These are phyloP conservation scores for Alternaria postmessia DNA, from an alignment of 2,329 filamentous ascomycete species.

Conservation along the genomic window DNA sequence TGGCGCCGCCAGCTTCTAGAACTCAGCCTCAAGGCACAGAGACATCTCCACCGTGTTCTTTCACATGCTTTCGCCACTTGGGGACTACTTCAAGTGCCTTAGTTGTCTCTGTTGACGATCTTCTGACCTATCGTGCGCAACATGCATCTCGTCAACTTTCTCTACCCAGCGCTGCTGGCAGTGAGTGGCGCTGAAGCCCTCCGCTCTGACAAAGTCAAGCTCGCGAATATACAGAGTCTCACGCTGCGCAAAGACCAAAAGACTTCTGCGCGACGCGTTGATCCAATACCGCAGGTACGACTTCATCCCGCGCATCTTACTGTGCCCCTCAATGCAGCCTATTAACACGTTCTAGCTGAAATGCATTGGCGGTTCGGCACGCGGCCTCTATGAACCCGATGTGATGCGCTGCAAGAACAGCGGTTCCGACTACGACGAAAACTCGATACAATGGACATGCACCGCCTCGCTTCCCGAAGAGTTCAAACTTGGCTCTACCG, in stretches of 20 bases:
- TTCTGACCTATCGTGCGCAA: neutral
- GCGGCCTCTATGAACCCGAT: constrained; percentile 74
- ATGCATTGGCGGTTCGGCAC: constrained; percentile 72
- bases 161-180: constrained; percentile 46
- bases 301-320: neutral
- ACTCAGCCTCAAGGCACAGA: constrained; percentile 17
- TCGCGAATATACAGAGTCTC: constrained; percentile 75
- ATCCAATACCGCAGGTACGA: constrained; percentile 69
- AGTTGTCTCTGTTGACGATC: neutral
- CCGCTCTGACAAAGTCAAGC: constrained; percentile 60
- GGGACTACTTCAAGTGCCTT: neutral
- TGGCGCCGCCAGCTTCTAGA: constrained; percentile 21
- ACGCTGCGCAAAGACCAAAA: constrained; percentile 74
- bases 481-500: constrained; percentile 81
- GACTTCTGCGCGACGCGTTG: constrained; percentile 78
- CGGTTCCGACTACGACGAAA: constrained; percentile 79
- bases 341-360: constrained; percentile 62
- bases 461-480: constrained; percentile 68
- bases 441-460: constrained; percentile 94
- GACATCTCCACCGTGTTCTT: constrained; percentile 37
- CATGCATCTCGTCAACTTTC: constrained; percentile 43
- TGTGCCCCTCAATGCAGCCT: neutral
- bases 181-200: constrained; percentile 41
- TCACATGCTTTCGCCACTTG: constrained; percentile 31
- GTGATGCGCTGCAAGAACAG: constrained; percentile 90